Evolutionary conservation across 164 flowering plant genomes (phyloP).

Genomic region (Tetrastigma voinierianum): DNA sequence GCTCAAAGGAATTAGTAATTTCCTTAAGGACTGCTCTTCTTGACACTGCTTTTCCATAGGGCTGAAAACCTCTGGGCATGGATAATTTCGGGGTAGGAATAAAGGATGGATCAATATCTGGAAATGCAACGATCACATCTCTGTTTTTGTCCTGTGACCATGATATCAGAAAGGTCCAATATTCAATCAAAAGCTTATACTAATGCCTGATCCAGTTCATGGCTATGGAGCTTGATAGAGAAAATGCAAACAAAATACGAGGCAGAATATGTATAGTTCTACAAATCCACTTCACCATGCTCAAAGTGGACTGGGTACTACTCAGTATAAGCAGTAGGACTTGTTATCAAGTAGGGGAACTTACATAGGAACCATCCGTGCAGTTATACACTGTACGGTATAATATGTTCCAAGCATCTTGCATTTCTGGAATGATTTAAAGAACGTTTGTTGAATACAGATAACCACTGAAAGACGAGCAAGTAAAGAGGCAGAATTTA

Average conservation of each 20-base stretch:
- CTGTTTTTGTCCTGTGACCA: conserved; percentile 71
- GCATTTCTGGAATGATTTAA: conserved; percentile 44
- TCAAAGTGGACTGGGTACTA: too few relatives aligned
- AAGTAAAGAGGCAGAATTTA: not conserved
- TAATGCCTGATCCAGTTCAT: too few relatives aligned
- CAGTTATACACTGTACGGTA: conserved; percentile 69
- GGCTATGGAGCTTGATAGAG: too few relatives aligned
- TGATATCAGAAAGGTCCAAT: not conserved
- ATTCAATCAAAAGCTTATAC: not conserved
- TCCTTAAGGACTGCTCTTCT: conserved; percentile 25
- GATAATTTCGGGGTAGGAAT: conserved; percentile 25
- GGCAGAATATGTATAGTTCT: too few relatives aligned
- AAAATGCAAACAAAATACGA: too few relatives aligned
- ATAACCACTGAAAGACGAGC: conserved; percentile 47
- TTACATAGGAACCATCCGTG: conserved; percentile 75
- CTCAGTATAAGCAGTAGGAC: too few relatives aligned
- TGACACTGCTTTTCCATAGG: conserved; percentile 14
- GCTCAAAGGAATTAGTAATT: conserved; percentile 38
- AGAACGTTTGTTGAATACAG: conserved; percentile 58
- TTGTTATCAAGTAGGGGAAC: conserved; percentile 16
- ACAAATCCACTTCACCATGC: too few relatives aligned
- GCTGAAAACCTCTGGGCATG: conserved; percentile 8
- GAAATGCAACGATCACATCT: conserved; percentile 76
- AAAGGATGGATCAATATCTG: conserved; percentile 61
- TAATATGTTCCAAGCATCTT: conserved; percentile 68